These are phyloP conservation scores for Leucocoprinus sp. DNA, from an alignment of 768 basidiomycete species.

Conservation along the genomic window DNA sequence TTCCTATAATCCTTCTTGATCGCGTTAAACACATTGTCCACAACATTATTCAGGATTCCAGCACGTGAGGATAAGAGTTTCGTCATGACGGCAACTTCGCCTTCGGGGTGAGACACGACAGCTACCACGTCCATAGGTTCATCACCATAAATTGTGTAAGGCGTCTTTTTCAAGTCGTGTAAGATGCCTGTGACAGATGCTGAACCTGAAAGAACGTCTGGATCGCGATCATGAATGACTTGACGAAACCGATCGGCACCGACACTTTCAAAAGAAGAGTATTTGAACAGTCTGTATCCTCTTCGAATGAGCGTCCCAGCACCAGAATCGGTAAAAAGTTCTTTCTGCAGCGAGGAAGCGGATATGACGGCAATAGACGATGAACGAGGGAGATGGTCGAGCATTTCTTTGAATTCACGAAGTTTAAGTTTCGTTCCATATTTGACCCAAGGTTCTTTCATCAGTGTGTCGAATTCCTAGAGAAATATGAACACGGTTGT, in stretches of 20 bases:
- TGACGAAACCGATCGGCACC: slow-evolving; percentile 93
- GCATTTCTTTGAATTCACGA: slow-evolving; percentile 97
- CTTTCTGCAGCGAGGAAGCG: slow-evolving; percentile 86
- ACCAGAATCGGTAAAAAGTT: slow-evolving; percentile 96
- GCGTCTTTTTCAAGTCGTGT: slow-evolving; percentile 68
- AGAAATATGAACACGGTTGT: neutral
- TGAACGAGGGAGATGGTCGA: slow-evolving; percentile 95
- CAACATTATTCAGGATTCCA: slow-evolving; percentile 87
- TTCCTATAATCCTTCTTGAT: slow-evolving; percentile 90
- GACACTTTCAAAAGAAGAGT: slow-evolving; percentile 69
- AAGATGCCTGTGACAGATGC: slow-evolving; percentile 86
- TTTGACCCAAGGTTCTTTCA: slow-evolving; percentile 99
- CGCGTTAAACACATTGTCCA: slow-evolving; percentile 97
- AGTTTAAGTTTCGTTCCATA: slow-evolving; percentile 98
- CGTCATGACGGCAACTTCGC: slow-evolving; percentile 84
- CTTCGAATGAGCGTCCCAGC: slow-evolving; percentile 97
- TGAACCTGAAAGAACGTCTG: slow-evolving; percentile 76
- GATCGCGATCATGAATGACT: slow-evolving; percentile 92
- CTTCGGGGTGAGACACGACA: slow-evolving; percentile 86
- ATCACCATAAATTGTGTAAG: slow-evolving; percentile 96
- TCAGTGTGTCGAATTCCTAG: slow-evolving; percentile 90
- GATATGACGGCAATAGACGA: slow-evolving; percentile 99
- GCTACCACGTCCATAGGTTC: slow-evolving; percentile 95
- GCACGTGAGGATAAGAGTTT: slow-evolving; percentile 84
- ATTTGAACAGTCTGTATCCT: slow-evolving; percentile 96